Evolutionary conservation across 2,329 filamentous ascomycete genomes (phyloP).

Genomic region (Didymella pomorum): DNA sequence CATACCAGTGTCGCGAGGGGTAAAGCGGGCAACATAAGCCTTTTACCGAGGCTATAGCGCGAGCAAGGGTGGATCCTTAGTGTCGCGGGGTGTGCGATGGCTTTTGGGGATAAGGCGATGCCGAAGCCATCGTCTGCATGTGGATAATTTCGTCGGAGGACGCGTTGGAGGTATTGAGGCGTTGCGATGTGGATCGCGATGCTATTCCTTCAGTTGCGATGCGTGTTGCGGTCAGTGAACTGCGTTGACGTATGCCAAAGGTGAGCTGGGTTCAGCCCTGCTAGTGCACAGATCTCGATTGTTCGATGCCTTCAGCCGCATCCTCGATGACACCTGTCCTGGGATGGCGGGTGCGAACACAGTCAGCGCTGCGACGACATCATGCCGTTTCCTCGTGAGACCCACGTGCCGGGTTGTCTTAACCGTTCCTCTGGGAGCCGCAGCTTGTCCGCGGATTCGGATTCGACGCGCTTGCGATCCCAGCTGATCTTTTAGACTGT

Average conservation of each 20-base stretch:
- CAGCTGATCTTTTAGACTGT: conserved; percentile 14
- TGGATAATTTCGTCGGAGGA: background rate
- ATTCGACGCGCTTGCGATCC: conserved; percentile 18
- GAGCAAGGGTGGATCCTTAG: background rate
- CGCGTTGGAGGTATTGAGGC: background rate
- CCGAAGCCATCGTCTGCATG: background rate
- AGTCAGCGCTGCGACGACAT: conserved; percentile 9
- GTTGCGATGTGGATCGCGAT: background rate
- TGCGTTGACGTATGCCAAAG: background rate
- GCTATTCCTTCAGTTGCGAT: background rate
- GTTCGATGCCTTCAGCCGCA: conserved; percentile 16
- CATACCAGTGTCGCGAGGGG: background rate
- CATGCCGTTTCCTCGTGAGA: conserved; percentile 8
- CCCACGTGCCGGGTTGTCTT: conserved; percentile 11
- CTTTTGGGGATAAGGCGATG: conserved; percentile 19
- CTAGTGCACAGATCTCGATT: conserved; percentile 10
- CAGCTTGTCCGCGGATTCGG: conserved; percentile 6
- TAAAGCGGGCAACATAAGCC: background rate
- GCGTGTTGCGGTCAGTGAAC: background rate
- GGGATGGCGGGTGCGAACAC: background rate
- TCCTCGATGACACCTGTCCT: conserved; percentile 1
- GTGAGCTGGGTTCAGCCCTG: conserved; percentile 4
- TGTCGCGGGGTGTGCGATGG: conserved; percentile 20
- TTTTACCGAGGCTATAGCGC: conserved; percentile 11
- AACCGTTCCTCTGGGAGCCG: conserved; percentile 11